Base-by-base conservation (phyloP, 371 early-diverging fungal species). In the Parasitella parasitica region DNA sequence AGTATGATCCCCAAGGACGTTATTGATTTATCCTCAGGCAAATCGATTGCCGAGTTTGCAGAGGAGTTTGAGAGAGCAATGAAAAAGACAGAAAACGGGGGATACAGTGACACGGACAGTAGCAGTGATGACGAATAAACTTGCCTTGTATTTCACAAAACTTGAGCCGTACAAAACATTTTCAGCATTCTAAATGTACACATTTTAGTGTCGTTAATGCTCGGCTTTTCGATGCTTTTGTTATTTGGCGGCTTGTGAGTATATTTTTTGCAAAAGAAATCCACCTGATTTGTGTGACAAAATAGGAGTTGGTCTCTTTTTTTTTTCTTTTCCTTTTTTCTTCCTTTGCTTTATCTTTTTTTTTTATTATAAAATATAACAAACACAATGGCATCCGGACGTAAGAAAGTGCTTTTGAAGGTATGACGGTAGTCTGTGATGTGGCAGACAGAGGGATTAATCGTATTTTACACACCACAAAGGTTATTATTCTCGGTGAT, bases 1-100 rank as follows among this genome's bases (percentile, higher is more conserved):
- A 91, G 89, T 55, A 82, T 91, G 57, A 73, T 91, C 12, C 94
- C 94, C 0, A 82, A 82, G 16, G 94, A 94, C 51, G 86, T 87
- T 9, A 74, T 92, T 36, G 94, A 91, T 55, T 64, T 91, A n/a
- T 89, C 92, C 0, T 75, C 86, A 61, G 91, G 90, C 4, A 79
- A 79, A 54, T 80, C 87, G 0, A 83, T 92, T 41, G 87, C 88
- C 2, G 88, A 89, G 49, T 92, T 92, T 76, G 90, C 90, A 37
- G 83, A 85, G 60, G 76, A 80, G 28, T 86, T 85, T 56, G 80
- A 85, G 61, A 76, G 76, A 27, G 84, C 75, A 20, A 81, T 78
- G 82, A 55, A 58, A 51, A 49, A 55, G 37, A 46, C 66, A 9
- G 66, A 66, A 28, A 36, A 50, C n/a, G 66, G 49, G 20, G 52